Conservation (phyloP, 768 basidiomycete genomes). For the Rhizopogon roseolus region DNA sequence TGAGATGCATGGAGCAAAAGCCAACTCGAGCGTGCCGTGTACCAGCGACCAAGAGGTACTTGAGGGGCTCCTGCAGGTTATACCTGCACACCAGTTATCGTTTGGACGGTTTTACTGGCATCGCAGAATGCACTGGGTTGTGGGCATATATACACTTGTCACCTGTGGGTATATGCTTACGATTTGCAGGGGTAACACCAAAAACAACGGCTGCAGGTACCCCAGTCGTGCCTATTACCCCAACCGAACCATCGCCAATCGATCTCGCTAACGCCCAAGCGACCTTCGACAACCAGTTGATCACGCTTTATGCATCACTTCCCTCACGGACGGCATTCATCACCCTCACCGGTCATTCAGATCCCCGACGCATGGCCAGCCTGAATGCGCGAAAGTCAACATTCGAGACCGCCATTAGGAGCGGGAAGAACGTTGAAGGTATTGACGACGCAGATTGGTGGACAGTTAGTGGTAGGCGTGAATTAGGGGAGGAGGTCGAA, state of each 20-base stretch:
- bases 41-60: conserved; percentile 74
- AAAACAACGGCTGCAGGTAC: conserved; percentile 38
- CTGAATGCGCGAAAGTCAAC: conserved; percentile 64
- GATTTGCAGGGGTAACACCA: conserved; percentile 53
- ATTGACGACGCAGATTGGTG: conserved; percentile 57
- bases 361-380: too few relatives aligned
- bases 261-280: conserved; percentile 34
- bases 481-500: conserved; percentile 78
- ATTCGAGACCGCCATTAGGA: conserved; percentile 65
- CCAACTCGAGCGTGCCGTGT: conserved; percentile 75
- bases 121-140: conserved; percentile 83
- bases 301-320: conserved; percentile 57
- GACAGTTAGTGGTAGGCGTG: conserved; percentile 72
- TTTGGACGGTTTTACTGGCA: conserved; percentile 81
- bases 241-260: conserved; percentile 30
- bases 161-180: neutral
- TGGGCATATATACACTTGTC: conserved; percentile 32
- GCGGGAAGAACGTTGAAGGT: conserved; percentile 53
- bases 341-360: too few relatives aligned
- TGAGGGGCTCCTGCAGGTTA: conserved; percentile 55
- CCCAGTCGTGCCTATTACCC: conserved; percentile 14
- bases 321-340: conserved; percentile 80
- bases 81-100: conserved; percentile 69
- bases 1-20: conserved; percentile 83
- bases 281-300: conserved; percentile 57